phyloP scores from a whole-genome alignment of 805 yeast genomes.

The Dipodascopsis uninucleata region DNA sequence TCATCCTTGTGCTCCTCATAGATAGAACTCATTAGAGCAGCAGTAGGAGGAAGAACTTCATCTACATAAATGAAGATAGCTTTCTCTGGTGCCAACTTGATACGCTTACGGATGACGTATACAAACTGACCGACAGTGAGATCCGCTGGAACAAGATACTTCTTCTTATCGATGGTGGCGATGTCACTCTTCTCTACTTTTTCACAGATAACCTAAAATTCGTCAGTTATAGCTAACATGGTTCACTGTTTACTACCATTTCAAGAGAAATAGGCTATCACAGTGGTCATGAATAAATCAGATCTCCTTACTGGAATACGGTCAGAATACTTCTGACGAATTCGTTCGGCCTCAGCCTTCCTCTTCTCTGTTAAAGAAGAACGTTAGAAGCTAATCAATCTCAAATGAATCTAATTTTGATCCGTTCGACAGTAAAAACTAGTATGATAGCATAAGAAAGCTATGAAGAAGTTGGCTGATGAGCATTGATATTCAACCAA shows the following conservation, averaged over 20 bases:
- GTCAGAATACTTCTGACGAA: constrained; percentile 81
- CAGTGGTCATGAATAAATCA: background rate
- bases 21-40: constrained; percentile 90
- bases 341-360: constrained; percentile 89
- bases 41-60: constrained; percentile 96
- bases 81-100: constrained; percentile 92
- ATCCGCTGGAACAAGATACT: constrained; percentile 93
- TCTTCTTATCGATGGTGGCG: constrained; percentile 94
- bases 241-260: background rate
- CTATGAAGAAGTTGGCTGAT: background rate
- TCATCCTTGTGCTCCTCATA: constrained; percentile 97
- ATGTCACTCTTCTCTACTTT: constrained; percentile 95
- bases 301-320: constrained; percentile 67
- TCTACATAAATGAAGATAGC: constrained; percentile 96
- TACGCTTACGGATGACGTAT: constrained; percentile 93
- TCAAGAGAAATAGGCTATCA: background rate
- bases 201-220: constrained; percentile 80
- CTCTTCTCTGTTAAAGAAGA: constrained; percentile 77
- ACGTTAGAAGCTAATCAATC: background rate
- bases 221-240: background rate
- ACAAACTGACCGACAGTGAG: constrained; percentile 97
- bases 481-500: too few relatives aligned
- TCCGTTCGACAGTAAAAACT: background rate
- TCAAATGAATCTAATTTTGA: background rate
- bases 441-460: background rate